These are phyloP conservation scores for Sphagnurus paluster DNA, from an alignment of 1,284 basidiomycete species.

Conservation along the genomic window DNA sequence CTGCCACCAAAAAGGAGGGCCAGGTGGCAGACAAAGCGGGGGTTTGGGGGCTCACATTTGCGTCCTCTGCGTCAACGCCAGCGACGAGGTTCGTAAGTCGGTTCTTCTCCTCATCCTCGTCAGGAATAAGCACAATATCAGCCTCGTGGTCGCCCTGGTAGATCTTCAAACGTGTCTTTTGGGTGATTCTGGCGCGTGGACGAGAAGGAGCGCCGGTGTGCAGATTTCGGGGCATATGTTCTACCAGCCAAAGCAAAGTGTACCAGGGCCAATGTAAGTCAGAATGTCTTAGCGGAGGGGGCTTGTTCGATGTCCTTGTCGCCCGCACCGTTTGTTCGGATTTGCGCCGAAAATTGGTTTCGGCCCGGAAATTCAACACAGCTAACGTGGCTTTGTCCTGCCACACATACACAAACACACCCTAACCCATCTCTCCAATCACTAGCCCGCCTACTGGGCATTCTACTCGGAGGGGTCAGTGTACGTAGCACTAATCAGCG, in stretches of 20 bases:
- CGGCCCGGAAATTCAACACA: constrained; percentile 42
- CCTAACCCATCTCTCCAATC: constrained; percentile 6
- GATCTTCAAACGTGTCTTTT: constrained; percentile 87
- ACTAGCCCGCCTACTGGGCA: too few relatives aligned
- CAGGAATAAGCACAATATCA: constrained; percentile 72
- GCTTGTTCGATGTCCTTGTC: constrained; percentile 36
- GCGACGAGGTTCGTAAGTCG: constrained; percentile 48
- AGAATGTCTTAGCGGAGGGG: constrained; percentile 17
- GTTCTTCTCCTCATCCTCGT: constrained; percentile 82
- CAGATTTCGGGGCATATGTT: constrained; percentile 82
- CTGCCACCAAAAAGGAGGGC: constrained; percentile 43
- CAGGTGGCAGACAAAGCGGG: constrained; percentile 32
- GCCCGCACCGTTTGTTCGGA: constrained; percentile 44
- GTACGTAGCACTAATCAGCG: too few relatives aligned
- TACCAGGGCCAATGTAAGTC: constrained; percentile 29
- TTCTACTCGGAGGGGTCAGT: too few relatives aligned
- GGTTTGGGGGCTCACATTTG: constrained; percentile 65
- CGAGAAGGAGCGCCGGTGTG: constrained; percentile 72
- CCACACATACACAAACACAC: constrained; percentile 34
- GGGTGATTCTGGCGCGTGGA: constrained; percentile 85
- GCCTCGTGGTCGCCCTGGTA: constrained; percentile 78
- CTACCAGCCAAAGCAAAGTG: constrained; percentile 37
- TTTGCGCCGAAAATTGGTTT: constrained; percentile 46
- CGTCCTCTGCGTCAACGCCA: constrained; percentile 86
- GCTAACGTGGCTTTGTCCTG: constrained; percentile 35